Conservation (phyloP, 2,329 filamentous ascomycete genomes). For the Claviceps africana region DNA sequence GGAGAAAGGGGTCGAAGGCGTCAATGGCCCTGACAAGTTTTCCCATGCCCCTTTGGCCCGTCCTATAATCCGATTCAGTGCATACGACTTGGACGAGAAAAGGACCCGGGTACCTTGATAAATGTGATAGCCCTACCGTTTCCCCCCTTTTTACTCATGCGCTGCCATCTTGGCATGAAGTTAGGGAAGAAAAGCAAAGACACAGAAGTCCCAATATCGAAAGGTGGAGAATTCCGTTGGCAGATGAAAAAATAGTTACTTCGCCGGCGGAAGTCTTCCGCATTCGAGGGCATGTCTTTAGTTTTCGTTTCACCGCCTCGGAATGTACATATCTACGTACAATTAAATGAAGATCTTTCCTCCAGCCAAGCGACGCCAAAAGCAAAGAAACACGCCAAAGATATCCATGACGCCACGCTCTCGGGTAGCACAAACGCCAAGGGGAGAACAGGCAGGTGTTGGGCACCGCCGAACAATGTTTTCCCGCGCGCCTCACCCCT, state of each 20-base stretch:
- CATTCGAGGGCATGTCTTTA: neutral
- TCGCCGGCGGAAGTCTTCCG: neutral
- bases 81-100: too few relatives aligned
- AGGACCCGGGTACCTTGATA: too few relatives aligned
- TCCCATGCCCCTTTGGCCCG: neutral
- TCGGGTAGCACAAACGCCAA: neutral
- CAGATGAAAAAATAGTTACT: neutral
- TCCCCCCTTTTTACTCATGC: neutral
- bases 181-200: neutral
- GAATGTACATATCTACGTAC: neutral
- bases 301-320: neutral
- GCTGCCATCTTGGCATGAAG: neutral
- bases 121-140: neutral
- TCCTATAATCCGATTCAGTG: neutral
- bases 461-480: neutral
- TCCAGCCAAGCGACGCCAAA: neutral
- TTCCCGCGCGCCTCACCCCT: too few relatives aligned
- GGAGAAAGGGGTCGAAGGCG: neutral
- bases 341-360: neutral
- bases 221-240: neutral
- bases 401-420: neutral
- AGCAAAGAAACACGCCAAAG: neutral
- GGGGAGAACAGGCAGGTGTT: neutral
- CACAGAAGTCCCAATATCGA: neutral
- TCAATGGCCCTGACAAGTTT: neutral